phyloP scores from a whole-genome alignment of 1,139 yeast species.

The Protomyces lactucae-debilis region DNA sequence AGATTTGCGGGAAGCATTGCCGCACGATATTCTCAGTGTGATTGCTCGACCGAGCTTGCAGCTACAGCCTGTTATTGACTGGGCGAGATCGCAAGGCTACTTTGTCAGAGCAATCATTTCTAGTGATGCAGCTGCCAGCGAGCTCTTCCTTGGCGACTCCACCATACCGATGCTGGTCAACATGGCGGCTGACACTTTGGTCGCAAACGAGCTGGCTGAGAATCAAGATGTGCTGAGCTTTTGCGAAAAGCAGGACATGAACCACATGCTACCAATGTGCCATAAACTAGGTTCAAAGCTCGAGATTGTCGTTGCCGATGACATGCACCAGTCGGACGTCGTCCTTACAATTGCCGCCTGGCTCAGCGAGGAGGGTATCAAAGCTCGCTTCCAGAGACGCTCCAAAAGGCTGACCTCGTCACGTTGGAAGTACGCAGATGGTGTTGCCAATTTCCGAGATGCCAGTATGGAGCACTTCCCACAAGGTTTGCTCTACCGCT shows the following conservation, averaged over 20 bases:
- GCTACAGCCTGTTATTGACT: background rate
- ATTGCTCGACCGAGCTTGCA: background rate
- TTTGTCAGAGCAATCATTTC: background rate
- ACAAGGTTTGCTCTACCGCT: slow-evolving; percentile 48
- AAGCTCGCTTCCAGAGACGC: background rate
- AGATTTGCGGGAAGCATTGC: background rate
- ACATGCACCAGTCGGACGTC: background rate
- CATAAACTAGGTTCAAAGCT: background rate
- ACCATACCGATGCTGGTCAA: background rate
- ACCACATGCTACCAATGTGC: background rate
- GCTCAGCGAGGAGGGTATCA: background rate
- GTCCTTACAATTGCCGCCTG: background rate
- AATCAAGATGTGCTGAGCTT: background rate
- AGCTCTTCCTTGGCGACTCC: background rate
- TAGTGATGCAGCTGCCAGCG: background rate
- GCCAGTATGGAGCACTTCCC: slow-evolving; percentile 55
- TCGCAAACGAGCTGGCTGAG: background rate
- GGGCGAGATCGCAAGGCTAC: background rate
- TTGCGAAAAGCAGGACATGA: background rate
- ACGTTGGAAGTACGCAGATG: slow-evolving; percentile 46
- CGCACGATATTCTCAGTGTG: background rate
- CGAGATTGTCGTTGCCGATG: background rate
- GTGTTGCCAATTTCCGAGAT: slow-evolving; percentile 70
- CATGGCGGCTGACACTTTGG: background rate
- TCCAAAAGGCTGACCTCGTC: background rate